Base-by-base conservation (phyloP, 2,329 filamentous ascomycete species). In the Nemania serpens region DNA sequence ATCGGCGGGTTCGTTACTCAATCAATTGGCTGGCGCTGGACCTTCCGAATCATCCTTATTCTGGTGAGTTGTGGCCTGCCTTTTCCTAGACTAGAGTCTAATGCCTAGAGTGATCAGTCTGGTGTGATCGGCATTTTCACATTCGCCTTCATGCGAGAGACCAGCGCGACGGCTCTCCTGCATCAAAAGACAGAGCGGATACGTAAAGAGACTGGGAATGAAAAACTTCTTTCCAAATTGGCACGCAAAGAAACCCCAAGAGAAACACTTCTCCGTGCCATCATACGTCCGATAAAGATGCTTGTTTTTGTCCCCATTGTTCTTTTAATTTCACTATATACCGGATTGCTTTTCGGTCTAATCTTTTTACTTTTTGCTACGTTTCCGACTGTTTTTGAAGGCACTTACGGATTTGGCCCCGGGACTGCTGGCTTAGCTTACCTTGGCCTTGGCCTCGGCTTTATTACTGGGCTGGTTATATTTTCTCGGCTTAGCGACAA, bases 1-100 rank as follows among this genome's bases (percentile, higher is more conserved):
- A 34, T 79, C 22, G 74, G 74, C 46, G 73, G 74, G 3, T 76
- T 74, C 47, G 63, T 74, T n/a, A n/a, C 0, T 66, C 68, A 5
- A 61, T 17, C 65, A n/a, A n/a, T 73, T 12, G 76, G 79, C 5
- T 84, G 82, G 82, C 76, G 81, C n/a, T 84, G 82, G 82, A 72
- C 68, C 1, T 76, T 76, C 55, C 73, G 75, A 68, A 60, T 77
- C 15, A 65, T 76, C 33, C 62, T 69, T 1, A 76, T 77, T 39
- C 53, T 73, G n/a, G 75, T 76, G 69, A 67, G 25, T 29, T 29
- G n/a, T n/a, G n/a, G n/a, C n/a, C n/a, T n/a, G n/a, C n/a, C n/a
- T n/a, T n/a, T n/a, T n/a, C n/a, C n/a, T n/a, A n/a, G n/a, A n/a
- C n/a, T n/a, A n/a, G n/a, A n/a, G n/a, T n/a, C n/a, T n/a, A n/a